Evolutionary conservation across 2,329 filamentous ascomycete genomes (phyloP).

Genomic region (Pseudocercospora eumusae): DNA sequence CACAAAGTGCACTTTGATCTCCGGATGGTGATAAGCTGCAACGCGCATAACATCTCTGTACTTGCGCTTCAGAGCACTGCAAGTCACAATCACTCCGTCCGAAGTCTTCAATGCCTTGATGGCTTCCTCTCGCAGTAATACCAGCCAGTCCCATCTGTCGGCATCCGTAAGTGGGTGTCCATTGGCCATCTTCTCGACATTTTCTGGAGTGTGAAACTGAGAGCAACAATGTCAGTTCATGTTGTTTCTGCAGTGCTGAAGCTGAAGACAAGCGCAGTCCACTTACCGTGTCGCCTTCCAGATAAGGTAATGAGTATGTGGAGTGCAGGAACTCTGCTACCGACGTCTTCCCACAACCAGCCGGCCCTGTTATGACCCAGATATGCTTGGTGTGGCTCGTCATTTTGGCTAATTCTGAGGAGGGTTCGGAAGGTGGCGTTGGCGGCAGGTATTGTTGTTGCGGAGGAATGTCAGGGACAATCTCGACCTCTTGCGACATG

Average conservation of each 20-base stretch:
- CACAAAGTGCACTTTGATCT: constrained; percentile 74
- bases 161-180: constrained; percentile 84
- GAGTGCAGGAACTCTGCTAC: constrained; percentile 51
- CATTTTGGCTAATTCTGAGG: constrained; percentile 25
- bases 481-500: constrained; percentile 11
- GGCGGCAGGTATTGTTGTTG: constrained; percentile 24
- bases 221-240: neutral
- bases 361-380: constrained; percentile 56
- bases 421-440: constrained; percentile 29
- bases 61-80: constrained; percentile 93
- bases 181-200: constrained; percentile 79
- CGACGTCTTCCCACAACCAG: constrained; percentile 57
- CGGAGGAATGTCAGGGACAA: constrained; percentile 7
- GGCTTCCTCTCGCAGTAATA: constrained; percentile 50
- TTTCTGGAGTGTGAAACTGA: constrained; percentile 53
- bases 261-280: neutral
- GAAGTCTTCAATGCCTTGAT: constrained; percentile 38
- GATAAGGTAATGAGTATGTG: constrained; percentile 48
- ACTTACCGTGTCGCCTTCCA: constrained; percentile 56
- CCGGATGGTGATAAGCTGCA: constrained; percentile 50
- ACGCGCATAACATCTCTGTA: constrained; percentile 73
- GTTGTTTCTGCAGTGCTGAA: neutral
- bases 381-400: constrained; percentile 44
- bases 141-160: constrained; percentile 97
- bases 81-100: constrained; percentile 83